Base-by-base conservation (phyloP, 305 asterid species). In the Rubia tinctorum region DNA sequence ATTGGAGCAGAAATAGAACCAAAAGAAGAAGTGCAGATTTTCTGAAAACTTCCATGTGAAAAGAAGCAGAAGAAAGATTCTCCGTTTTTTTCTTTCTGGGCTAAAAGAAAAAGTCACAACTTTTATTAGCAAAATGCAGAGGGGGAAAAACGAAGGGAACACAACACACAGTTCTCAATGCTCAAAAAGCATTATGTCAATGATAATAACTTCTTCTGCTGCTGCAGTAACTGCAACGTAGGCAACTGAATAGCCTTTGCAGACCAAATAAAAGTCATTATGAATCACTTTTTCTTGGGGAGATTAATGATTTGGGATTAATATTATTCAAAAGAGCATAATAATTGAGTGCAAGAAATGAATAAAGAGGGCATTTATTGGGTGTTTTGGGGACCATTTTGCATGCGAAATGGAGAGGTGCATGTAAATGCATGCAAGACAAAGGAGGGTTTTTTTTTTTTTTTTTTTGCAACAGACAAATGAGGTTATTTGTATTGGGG, bases 381-480 rank as follows among this genome's bases (percentile, higher is more conserved):
- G 72, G 17, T 23, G 68, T 22, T 53, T 14, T 43, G 87, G 90
- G 95, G 88, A 83, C 91, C 89, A 82, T 79, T 68, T 80, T 67
- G 79, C 76, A 75, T 61, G 80, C 58, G 73, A 68, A 42, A 45
- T 74, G 79, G 55, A 55, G 69, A 75, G 76, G 81, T 69, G 85
- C 84, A 80, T 81, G 83, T 64, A 83, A 82, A 66, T 89, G 84
- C 85, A 85, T 88, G 91, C 83, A 84, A 83, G 88, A 86, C 91
- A 91, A 86, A 85, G 85, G 85, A 72, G 25, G 82, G 75, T 85
- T n/a, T n/a, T n/a, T n/a, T n/a, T n/a, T n/a, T n/a, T n/a, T n/a
- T n/a, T n/a, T n/a, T n/a, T n/a, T n/a, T n/a, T n/a, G n/a, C n/a
- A n/a, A n/a, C n/a, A n/a, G n/a, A n/a, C n/a, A n/a, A n/a, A n/a